Conservation (phyloP, 2,329 filamentous ascomycete genomes). For the Fusarium mundagurra region DNA sequence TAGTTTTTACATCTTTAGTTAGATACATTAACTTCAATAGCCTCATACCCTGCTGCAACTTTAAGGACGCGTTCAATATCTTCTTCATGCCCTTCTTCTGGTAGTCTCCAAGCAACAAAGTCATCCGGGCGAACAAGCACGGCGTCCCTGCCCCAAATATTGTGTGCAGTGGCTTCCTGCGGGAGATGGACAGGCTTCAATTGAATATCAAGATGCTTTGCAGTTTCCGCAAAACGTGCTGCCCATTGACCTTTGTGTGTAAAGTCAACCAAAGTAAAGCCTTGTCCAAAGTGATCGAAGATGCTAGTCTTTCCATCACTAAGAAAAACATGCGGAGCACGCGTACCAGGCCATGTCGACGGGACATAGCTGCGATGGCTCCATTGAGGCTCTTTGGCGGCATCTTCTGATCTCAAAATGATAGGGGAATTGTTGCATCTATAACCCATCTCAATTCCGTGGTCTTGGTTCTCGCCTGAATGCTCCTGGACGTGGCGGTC, state of each 20-base stretch:
- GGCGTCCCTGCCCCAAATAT: not conserved
- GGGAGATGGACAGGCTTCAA: not conserved
- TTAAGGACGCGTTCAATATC: not conserved
- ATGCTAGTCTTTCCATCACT: not conserved
- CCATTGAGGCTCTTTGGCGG: not conserved
- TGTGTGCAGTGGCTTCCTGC: not conserved
- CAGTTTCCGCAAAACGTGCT: not conserved
- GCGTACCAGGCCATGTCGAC: not conserved
- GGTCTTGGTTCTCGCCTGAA: not conserved
- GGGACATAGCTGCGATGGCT: not conserved
- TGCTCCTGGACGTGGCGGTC: not conserved
- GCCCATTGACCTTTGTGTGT: not conserved
- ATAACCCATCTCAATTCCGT: not conserved
- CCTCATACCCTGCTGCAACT: not conserved
- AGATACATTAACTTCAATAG: rapidly evolving
- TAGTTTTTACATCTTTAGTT: not conserved
- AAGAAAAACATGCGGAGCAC: not conserved
- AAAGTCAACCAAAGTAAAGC: not conserved
- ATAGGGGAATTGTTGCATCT: not conserved
- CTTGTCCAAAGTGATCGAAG: not conserved
- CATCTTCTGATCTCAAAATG: not conserved
- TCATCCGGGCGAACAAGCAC: not conserved
- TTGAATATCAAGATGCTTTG: not conserved
- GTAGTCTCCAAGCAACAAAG: not conserved
- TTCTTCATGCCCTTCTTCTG: not conserved